phyloP scores from a whole-genome alignment of 2,329 filamentous ascomycete species.

The Fusarium devonianum region DNA sequence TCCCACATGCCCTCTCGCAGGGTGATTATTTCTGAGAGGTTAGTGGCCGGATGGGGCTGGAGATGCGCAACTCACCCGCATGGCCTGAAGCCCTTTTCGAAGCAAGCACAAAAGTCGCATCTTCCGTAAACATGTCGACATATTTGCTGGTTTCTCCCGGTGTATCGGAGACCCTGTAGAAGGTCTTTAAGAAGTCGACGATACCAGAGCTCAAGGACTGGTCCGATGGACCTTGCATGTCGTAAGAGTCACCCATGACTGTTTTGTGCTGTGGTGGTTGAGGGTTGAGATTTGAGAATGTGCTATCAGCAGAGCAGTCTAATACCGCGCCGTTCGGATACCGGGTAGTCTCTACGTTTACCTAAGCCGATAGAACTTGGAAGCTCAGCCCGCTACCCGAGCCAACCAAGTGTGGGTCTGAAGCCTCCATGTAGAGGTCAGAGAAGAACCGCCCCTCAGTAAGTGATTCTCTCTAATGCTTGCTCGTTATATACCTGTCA shows the following conservation, averaged over 20 bases:
- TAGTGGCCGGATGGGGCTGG: background rate
- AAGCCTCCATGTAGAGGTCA: too few species aligned
- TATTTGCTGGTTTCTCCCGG: conserved; percentile 27
- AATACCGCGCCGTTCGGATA: too few species aligned
- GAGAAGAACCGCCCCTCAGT: too few species aligned
- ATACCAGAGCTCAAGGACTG: conserved; percentile 21
- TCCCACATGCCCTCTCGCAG: conserved; percentile 32
- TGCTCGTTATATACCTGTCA: too few species aligned
- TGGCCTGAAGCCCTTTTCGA: conserved; percentile 25
- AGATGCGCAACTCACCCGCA: background rate
- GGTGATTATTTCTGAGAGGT: conserved; percentile 21
- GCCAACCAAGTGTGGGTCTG: too few species aligned
- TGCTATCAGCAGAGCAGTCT: background rate
- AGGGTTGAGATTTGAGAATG: background rate
- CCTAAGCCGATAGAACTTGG: too few species aligned
- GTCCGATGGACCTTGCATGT: conserved; percentile 21
- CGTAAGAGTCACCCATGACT: conserved; percentile 24
- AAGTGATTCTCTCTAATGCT: too few species aligned
- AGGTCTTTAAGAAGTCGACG: conserved; percentile 20
- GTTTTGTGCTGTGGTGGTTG: background rate
- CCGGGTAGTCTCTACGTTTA: too few species aligned
- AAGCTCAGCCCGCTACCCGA: too few species aligned
- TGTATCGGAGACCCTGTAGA: conserved; percentile 26
- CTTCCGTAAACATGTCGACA: conserved; percentile 21
- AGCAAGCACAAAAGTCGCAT: conserved; percentile 26